Evolutionary conservation across 257 asterid genomes (phyloP), one percentile per base, ranked within the genome.

Genomic region (Fraxinus excelsior): DNA sequence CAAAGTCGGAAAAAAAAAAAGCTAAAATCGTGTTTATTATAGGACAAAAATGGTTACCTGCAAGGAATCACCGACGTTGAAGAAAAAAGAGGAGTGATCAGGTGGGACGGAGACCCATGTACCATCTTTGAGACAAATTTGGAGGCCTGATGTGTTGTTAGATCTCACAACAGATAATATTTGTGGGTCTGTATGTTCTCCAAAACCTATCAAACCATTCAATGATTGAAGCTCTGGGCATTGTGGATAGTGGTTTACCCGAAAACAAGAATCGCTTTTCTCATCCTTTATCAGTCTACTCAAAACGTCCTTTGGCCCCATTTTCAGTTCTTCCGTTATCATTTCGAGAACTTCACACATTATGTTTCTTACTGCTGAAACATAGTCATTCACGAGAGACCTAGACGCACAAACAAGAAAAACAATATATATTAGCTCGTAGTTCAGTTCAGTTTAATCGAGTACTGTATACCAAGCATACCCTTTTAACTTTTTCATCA

Each of bases 171-270:
- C 71, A 37, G 78, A 74, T 62, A 74, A 28, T 28, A 74, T 60
- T 35, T 74, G 78, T 60, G 78, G 78, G 69, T 73, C 77, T 8
- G 77, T 73, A 26, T 73, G 77, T 35, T 73, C 77, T 56, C 77
- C 77, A 32, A 74, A 74, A 26, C 78, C 71, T 32, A 74, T 56
- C 34, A 73, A 56, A 53, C 56, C 77, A 37, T 35, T 62, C 35
- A 62, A 21, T 58, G 68, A 16, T 51, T 49, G 66, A 31, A 53
- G 44, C 7, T 73, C 42, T 53, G 68, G 68, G 76, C 68, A 73
- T 7, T 69, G 76, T n/a, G 76, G 76, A 73, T 73, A 73, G 69
- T 73, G 76, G 19, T 73, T 73, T 12, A 73, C 10, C 76, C 76
- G 32, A 35, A 73, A 73, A 35, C 69, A 53, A 31, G 69, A 73